Base-by-base conservation (phyloP, 2,329 filamentous ascomycete species). In the Neopestalotiopsis clavispora region DNA sequence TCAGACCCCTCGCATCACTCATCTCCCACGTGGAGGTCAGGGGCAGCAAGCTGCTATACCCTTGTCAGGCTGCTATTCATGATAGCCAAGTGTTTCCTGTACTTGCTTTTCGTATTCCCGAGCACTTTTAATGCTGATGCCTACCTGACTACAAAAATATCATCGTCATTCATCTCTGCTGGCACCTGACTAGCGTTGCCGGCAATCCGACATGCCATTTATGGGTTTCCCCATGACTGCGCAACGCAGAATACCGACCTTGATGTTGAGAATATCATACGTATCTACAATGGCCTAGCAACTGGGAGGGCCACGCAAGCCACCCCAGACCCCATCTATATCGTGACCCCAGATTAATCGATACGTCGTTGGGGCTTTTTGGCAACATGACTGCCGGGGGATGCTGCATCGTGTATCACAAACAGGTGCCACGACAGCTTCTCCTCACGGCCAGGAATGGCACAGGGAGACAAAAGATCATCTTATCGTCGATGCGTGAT, bases 11-110 rank as follows among this genome's bases (percentile, higher is more conserved):
- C 23, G 38, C 62, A 13, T 20, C 52, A 58, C 66, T 70, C 64
- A 70, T 69, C 67, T 71, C 61, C 72, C 73, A 74, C 73, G 73
- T 74, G 73, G 73, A 68, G 62, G 70, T 71, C 71, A 70, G 72
- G 72, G 71, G 67, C n/a, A 40, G 67, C 68, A 38, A 56, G 34
- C 30, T 23, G 32, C 57, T 20, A n/a, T 34, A 62, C 34, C 59
- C 59, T 40, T 62, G 59, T 38, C 30, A 40, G 20, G 30, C 5
- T 13, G 7, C 45, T 23, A 38, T 38, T 40, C 32, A 40, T 14
- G n/a, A 62, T 40, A 20, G 59, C 30, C 59, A 62, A 62, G 45
- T 62, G 59, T 34, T 34, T 62, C 32, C 32, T 7, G 59, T 38
- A 62, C 20, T 62, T 38, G 17, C 28, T 38, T 34, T 62, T 62